Conservation (phyloP, 2,329 filamentous ascomycete genomes). For the Fusarium proliferatum region DNA sequence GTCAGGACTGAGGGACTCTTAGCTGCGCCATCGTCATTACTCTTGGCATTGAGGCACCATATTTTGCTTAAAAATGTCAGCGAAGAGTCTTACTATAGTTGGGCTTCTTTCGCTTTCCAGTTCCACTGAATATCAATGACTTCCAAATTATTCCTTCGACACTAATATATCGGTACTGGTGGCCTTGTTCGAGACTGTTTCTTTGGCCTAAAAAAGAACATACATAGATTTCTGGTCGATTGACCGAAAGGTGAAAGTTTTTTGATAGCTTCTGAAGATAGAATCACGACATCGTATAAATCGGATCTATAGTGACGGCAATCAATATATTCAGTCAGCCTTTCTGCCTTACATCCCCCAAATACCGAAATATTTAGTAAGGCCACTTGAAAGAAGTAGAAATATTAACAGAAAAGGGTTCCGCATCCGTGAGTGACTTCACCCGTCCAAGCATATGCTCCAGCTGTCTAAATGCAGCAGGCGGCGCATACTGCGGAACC, state of each 20-base stretch:
- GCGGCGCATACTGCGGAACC: slow-evolving; percentile 23
- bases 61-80: too few relatives aligned
- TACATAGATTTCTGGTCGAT: too few relatives aligned
- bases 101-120: too few relatives aligned
- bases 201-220: too few relatives aligned
- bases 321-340: not conserved
- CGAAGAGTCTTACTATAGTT: too few relatives aligned
- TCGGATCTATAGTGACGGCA: not conserved
- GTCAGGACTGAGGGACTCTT: too few relatives aligned
- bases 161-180: too few relatives aligned
- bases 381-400: slow-evolving; percentile 26
- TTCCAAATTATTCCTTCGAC: too few relatives aligned
- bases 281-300: rapidly evolving
- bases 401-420: slow-evolving; percentile 8
- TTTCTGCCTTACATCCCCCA: too few relatives aligned
- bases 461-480: slow-evolving; percentile 11
- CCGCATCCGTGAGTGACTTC: slow-evolving; percentile 4
- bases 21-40: too few relatives aligned
- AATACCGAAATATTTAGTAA: not conserved
- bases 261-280: rapidly evolving
- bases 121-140: too few relatives aligned
- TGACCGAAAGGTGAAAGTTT: not conserved
- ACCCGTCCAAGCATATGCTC: slow-evolving; percentile 23
- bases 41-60: too few relatives aligned
- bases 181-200: not conserved